Evolutionary conservation across 495 filamentous ascomycete genomes (phyloP).

Genomic region (Trichoderma asperelloides): DNA sequence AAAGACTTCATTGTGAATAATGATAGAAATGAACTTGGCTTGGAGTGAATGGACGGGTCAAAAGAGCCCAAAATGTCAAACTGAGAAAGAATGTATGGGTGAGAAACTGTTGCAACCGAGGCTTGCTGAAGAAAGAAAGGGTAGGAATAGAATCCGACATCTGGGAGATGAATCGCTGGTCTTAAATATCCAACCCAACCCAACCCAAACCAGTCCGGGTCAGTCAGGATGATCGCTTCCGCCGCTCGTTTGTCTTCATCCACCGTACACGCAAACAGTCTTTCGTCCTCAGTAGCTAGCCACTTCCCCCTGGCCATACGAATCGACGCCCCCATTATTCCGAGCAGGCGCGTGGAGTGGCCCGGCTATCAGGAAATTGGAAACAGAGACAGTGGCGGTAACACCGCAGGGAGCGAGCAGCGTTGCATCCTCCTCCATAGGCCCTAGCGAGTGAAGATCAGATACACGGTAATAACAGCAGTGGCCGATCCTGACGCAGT

Average conservation of each 20-base stretch:
- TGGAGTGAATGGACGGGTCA: constrained; percentile 7
- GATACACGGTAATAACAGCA: not conserved
- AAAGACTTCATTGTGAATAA: constrained; percentile 8
- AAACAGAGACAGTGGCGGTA: not conserved
- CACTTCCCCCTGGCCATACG: not conserved
- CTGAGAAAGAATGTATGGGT: not conserved
- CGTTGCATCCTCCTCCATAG: not conserved
- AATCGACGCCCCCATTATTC: not conserved
- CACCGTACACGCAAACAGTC: not conserved
- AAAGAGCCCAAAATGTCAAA: not conserved
- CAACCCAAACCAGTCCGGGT: not conserved
- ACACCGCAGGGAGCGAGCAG: not conserved
- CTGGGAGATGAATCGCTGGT: not conserved
- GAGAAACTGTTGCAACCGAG: not conserved
- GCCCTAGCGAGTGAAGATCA: not conserved
- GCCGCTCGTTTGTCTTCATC: not conserved
- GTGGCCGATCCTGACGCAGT: constrained; percentile 1
- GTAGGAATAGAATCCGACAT: not conserved
- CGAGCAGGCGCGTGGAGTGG: not conserved
- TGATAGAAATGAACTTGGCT: constrained; percentile 5
- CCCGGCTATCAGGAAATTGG: not conserved
- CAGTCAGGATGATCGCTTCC: not conserved
- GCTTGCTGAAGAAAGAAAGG: constrained; percentile 3
- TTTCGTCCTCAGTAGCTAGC: not conserved
- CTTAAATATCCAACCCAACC: not conserved